Evolutionary conservation across 148 eudicot species (phyloP), one percentile per base, ranked within the genome.

Genomic region (Spergularia marina): DNA sequence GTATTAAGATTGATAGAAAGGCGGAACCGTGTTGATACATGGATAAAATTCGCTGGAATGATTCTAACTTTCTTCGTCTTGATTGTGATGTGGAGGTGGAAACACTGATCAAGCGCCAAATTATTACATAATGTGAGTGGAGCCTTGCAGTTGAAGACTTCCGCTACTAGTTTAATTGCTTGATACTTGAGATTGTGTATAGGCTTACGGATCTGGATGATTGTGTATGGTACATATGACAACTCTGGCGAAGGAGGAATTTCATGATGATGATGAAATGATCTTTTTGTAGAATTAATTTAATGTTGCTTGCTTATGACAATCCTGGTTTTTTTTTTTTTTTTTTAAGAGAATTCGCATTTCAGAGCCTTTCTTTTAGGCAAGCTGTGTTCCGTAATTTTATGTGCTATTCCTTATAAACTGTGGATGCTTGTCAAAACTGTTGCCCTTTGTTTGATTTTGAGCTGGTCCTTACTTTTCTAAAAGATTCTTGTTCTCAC

Each of bases 31-130:
- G 83, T 85, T 21, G 98, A 93, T 82, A 85, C 84, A 64, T 89
- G 90, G 96, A 93, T 93, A 47, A 93, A 93, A 77, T 91, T 80
- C 30, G 89, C 84, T 39, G 98, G 96, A 84, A 91, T 93, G 98
- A 57, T 79, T 74, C 72, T 93, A 53, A 93, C 98, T 4, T 52
- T 93, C 75, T 68, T 91, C 55, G 76, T 89, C 76, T 67, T 93
- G 44, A 79, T 91, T 70, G 65, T 83, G 66, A 82, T 93, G 68
- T 91, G 93, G 98, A 84, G 91, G 86, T 93, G 96, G 98, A 83
- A 87, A 20, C 84, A 87, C 61, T 87, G 77, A 83, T 75, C 39
- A 65, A 15, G n/a, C 40, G 56, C 63, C 23, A 13, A 17, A 39
- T 59, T 15, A 39, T 67, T 15, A 12, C 53, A 41, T 51, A 12